These are phyloP conservation scores for Annulohypoxylon truncatum DNA, from an alignment of 2,329 filamentous ascomycete genomes.

Conservation along the genomic window DNA sequence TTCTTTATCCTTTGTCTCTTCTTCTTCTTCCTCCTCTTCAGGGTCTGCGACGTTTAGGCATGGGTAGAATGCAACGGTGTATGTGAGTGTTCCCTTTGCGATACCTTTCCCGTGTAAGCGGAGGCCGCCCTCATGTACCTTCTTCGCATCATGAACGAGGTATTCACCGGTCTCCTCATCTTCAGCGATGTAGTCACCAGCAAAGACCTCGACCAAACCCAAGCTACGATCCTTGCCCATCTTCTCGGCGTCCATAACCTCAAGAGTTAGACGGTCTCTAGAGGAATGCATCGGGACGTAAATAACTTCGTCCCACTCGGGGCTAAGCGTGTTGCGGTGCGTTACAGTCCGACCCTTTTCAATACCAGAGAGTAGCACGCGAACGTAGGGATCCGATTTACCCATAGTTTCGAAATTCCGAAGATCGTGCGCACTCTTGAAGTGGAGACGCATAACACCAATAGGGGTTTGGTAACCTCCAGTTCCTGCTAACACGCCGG, in stretches of 20 bases:
- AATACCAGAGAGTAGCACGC: slow-evolving; percentile 88
- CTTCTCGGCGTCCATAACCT: slow-evolving; percentile 97
- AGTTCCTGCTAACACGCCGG: slow-evolving; percentile 79
- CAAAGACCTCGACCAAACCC: slow-evolving; percentile 80
- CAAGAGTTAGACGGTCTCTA: slow-evolving; percentile 85
- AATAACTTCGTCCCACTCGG: slow-evolving; percentile 94
- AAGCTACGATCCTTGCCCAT: slow-evolving; percentile 91
- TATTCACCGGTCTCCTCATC: slow-evolving; percentile 86
- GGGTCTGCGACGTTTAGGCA: slow-evolving; percentile 89
- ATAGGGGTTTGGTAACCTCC: slow-evolving; percentile 94
- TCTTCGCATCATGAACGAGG: slow-evolving; percentile 80
- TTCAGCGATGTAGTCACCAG: slow-evolving; percentile 82
- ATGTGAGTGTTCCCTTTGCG: slow-evolving; percentile 83
- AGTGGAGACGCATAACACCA: slow-evolving; percentile 94
- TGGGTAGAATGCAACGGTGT: slow-evolving; percentile 90
- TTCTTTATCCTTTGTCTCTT: slow-evolving; percentile 55
- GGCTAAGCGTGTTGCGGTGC: slow-evolving; percentile 94
- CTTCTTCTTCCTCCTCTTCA: slow-evolving; percentile 76
- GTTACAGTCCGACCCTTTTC: slow-evolving; percentile 94
- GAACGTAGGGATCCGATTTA: slow-evolving; percentile 95
- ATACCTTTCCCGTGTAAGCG: slow-evolving; percentile 78
- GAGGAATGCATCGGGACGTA: slow-evolving; percentile 90
- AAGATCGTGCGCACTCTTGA: slow-evolving; percentile 83
- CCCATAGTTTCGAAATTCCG: slow-evolving; percentile 95
- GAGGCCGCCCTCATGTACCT: slow-evolving; percentile 73